A percentile compares a stretch with the other conserved stretches of the same genome.
phyloP scores from a whole-genome alignment of 2,329 filamentous ascomycete species.

The Claviceps sp. region DNA sequence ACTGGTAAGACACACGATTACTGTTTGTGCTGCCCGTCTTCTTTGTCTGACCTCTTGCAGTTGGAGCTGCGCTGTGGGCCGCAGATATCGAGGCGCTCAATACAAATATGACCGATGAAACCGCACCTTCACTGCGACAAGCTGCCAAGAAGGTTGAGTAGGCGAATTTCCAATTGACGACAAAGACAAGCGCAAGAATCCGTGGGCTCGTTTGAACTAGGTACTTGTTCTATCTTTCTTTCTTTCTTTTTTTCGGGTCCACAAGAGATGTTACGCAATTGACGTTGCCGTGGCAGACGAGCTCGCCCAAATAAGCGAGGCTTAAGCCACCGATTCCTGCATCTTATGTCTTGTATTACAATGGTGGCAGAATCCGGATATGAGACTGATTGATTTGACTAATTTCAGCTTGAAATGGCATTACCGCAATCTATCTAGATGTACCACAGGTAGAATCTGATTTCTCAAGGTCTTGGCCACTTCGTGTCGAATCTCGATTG shows the following conservation, averaged over 20 bases:
- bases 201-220: neutral
- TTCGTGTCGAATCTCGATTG: neutral
- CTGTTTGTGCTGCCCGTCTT: neutral
- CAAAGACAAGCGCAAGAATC: neutral
- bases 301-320: slow-evolving; percentile 1
- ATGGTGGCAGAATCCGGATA: neutral
- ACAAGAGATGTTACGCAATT: neutral
- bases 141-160: slow-evolving; percentile 31
- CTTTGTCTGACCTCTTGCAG: slow-evolving; percentile 22
- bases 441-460: neutral
- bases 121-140: slow-evolving; percentile 36
- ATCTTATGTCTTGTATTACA: neutral
- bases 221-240: neutral
- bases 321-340: neutral
- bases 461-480: neutral
- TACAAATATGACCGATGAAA: slow-evolving; percentile 34
- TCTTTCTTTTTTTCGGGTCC: neutral
- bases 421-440: neutral
- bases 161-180: neutral
- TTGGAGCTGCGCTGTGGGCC: slow-evolving; percentile 90
- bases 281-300: neutral
- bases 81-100: slow-evolving; percentile 60
- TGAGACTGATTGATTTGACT: neutral
- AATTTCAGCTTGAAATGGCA: neutral
- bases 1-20: slow-evolving; percentile 35